Evolutionary conservation across 2,329 filamentous ascomycete species (phyloP), one percentile per base, ranked within the genome.

Genomic region (Monosporascus sp.): DNA sequence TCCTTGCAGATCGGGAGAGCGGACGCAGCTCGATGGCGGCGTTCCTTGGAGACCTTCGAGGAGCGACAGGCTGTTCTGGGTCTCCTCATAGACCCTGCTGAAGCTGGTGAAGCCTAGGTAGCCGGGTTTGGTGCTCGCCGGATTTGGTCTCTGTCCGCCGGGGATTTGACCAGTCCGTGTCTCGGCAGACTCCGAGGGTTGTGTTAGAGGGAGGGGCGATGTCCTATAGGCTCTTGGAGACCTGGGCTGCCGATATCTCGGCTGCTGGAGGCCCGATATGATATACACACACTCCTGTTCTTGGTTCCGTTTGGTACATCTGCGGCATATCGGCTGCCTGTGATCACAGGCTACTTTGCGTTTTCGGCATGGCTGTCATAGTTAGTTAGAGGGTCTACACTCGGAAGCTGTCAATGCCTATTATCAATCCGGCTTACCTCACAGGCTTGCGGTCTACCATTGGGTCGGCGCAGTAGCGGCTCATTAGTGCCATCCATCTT

Each of bases 41-140:
- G 54, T 55, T 14, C 47, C 52, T 53, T 50, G 51, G 15, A 58
- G 53, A 38, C 58, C 63, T 49, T 70, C 63, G 9, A 70, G 60
- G 5, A 71, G 64, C 5, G 67, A 70, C 2, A 75, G 59, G 18
- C 68, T 74, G 41, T 68, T 70, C 8, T 70, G 66, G 1, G 74
- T 73, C 52, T 76, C 74, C 22, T 73, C 70, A 48, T 72, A 73
- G 22, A 76, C 71, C 15, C 68, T 65, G 48, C 65, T 71, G 55
- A 73, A 73, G 52, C 72, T 76, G 2, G 73, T 76, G 58, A 71
- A 74, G 51, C 74, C 74, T n/a, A 77, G 65, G 62, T 76, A 76
- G 1, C 74, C 75, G 37, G 62, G 55, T 26, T 59, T 49, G 2
- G 58, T 49, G 15, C 48, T 48, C 35, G 51, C 50, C 26, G 61